Evolutionary conservation across 192 early-diverging fungal species (phyloP), one percentile per base, ranked within the genome.

Genomic region (Funneliformis mosseae): DNA sequence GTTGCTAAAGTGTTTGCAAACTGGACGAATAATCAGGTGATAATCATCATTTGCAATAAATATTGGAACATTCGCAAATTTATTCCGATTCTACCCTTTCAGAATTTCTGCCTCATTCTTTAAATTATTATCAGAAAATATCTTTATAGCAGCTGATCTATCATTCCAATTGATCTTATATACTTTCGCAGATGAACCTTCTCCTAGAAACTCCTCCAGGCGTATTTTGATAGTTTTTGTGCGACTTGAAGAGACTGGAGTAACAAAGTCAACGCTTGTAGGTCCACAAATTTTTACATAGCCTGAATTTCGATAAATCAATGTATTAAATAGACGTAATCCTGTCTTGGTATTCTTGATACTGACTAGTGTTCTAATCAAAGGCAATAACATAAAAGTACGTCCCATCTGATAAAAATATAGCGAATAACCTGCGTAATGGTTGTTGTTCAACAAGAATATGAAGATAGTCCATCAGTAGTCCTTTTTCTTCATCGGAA

Each of bases 341-440:
- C 71, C 71, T 33, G 8, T 50, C 7, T 25, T 41, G n/a, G 71
- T 46, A 46, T 16, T 73, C 71, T 1, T n/a, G 21, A 73, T 73
- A 48, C 27, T 25, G 0, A 25, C 4, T 50, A 28, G n/a, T 73
- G 6, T 46, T 73, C 71, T n/a, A 50, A 50, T 73, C 43, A 73
- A 11, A 73, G 33, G 46, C 45, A 12, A 73, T 73, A 8, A 73
- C 43, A 73, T 50, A 73, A 25, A 73, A 73, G 7, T 50, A 12
- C 1, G 1, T 43, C 25, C 43, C 43, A 46, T 73, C 23, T 33
- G 64, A 67, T 9, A 67, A 67, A 50, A 50, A 50, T 50, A 67
- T 27, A 3, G 64, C 27, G 5, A 67, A 67, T 0, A 67, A 25
- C 25, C 23, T 25, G 18, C 45, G 45, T 23, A 73, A 73, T 46